Evolutionary conservation across 1,284 basidiomycete species (phyloP).

Genomic region (Microbotryum lychnidis-dioicae): DNA sequence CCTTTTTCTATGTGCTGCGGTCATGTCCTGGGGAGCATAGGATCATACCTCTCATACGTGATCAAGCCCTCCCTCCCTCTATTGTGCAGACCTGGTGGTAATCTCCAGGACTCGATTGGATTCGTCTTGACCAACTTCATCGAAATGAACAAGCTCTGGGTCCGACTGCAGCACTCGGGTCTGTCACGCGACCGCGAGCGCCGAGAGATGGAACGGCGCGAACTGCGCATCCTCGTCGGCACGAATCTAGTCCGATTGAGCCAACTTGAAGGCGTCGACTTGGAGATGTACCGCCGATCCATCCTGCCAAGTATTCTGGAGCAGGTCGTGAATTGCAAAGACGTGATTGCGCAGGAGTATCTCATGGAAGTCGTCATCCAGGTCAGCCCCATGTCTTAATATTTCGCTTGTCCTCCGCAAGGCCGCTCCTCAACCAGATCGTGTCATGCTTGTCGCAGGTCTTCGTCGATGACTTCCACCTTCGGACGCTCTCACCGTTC

Average conservation of each 20-base stretch:
- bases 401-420: not conserved
- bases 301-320: conserved; percentile 86
- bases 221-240: conserved; percentile 85
- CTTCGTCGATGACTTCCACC: conserved; percentile 92
- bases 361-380: conserved; percentile 98
- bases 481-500: conserved; percentile 85
- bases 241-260: conserved; percentile 88
- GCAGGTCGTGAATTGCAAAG: conserved; percentile 92
- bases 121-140: conserved; percentile 96
- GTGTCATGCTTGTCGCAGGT: conserved; percentile 49
- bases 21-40: not conserved
- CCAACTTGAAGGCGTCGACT: conserved; percentile 85
- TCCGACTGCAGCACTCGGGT: conserved; percentile 88
- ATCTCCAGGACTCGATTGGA: conserved; percentile 81
- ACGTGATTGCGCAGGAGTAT: conserved; percentile 94
- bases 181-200: conserved; percentile 91
- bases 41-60: not conserved
- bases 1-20: not conserved
- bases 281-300: conserved; percentile 71
- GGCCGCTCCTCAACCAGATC: not conserved
- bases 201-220: conserved; percentile 84
- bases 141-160: conserved; percentile 99
- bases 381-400: conserved; percentile 43
- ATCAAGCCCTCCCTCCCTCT: not conserved
- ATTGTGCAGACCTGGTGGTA: conserved; percentile 60